Base-by-base conservation (phyloP, 75 land plant genomes). In the Cunninghamia lanceolata region DNA sequence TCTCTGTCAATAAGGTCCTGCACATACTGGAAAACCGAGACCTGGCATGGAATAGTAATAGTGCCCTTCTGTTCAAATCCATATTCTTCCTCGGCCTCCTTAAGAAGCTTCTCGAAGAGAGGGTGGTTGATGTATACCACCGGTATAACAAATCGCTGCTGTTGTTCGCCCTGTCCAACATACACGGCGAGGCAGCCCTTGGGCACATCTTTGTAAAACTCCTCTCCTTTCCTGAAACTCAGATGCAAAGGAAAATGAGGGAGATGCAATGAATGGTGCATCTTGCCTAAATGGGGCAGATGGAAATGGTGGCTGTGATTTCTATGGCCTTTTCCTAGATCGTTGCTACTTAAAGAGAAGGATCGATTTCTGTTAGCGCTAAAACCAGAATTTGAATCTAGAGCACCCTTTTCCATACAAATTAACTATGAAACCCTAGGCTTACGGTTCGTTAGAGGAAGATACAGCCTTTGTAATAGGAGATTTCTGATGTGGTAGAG, bases 41-140 rank as follows among this genome's bases (percentile, higher is more conserved):
- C 93, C 54, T 87, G 88, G 87, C 96, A 95, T 21, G 96, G 96
- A 47, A 95, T 91, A 30, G 87, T 87, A 87, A 95, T 89, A 3
- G 93, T 39, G 15, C 96, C 96, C 85, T 88, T 82, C 75, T 94
- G 95, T 7, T 92, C 92, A 83, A 95, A 95, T 40, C 93, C 96
- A 79, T 88, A 95, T 86, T 95, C 95, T 43, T 93, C 89, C 68
- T 93, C 96, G 0, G 95, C 92, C 52, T 92, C 89, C 82, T 95
- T 90, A 34, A 95, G 70, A 39, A 95, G 88, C 89, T 91, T 81
- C 92, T 85, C 82, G 91, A 95, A 95, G 66, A 92, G 81, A 9
- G 96, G 96, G 63, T 95, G 95, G 40, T 91, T 93, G 11, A 95
- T 30, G 46, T 95, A 90, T 28, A 82, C 84, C 53, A 95, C 91